These are phyloP conservation scores for Aspergillus heteromorphus DNA, from an alignment of 495 filamentous ascomycete genomes.

Conservation along the genomic window DNA sequence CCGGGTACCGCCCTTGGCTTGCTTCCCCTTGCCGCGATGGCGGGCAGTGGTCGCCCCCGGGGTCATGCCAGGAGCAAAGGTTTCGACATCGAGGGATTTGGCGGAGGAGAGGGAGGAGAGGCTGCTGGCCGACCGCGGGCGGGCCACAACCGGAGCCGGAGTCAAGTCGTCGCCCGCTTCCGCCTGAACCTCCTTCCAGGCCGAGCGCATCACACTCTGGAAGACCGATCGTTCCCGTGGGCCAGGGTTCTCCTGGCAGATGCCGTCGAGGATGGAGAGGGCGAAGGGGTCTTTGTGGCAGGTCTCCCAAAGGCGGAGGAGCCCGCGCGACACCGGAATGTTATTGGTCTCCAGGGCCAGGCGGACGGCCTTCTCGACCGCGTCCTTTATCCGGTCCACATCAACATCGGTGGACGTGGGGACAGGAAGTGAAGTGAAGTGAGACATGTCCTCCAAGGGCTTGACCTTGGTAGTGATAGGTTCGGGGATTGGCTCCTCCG, in stretches of 20 bases:
- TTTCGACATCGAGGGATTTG: constrained; percentile 29
- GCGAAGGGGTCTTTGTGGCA: constrained; percentile 21
- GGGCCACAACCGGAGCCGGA: constrained; percentile 5
- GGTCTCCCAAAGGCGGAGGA: constrained; percentile 24
- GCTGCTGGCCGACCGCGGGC: constrained; percentile 37
- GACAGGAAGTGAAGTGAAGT: constrained; percentile 18
- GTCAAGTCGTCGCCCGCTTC: constrained; percentile 6
- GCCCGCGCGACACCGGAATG: constrained; percentile 19
- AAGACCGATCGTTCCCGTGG: constrained; percentile 21
- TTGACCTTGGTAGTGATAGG: not conserved
- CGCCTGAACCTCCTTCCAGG: constrained; percentile 16
- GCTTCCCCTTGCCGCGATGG: constrained; percentile 26
- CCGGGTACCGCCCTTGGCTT: constrained; percentile 21
- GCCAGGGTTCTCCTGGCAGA: constrained; percentile 20
- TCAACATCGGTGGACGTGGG: constrained; percentile 20
- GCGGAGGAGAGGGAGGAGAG: constrained; percentile 42
- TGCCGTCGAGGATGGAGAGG: constrained; percentile 22
- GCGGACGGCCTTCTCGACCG: constrained; percentile 18
- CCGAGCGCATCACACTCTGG: constrained; percentile 21
- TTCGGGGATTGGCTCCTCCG: constrained; percentile 11
- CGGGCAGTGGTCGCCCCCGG: constrained; percentile 13
- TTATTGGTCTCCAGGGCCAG: constrained; percentile 23
- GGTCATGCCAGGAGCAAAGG: constrained; percentile 15
- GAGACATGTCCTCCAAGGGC: constrained; percentile 10
- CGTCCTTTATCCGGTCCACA: constrained; percentile 21